Evolutionary conservation across 257 asterid species (phyloP).

Genomic region (Solanum stenotomum): DNA sequence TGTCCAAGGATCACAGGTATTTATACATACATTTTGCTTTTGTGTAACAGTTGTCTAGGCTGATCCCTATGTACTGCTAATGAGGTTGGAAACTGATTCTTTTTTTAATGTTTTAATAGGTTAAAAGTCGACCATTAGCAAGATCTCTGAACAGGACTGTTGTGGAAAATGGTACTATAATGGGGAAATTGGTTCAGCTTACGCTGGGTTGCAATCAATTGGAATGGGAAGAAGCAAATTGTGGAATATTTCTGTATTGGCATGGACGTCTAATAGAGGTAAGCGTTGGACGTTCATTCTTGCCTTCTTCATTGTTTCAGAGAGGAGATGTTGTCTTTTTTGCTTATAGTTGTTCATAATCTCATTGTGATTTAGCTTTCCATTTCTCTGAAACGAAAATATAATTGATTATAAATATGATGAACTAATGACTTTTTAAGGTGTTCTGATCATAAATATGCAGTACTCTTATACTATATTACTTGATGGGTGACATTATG

Average conservation of each 20-base stretch:
- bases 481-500: background rate
- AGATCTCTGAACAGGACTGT: constrained; percentile 54
- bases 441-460: background rate
- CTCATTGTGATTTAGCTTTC: background rate
- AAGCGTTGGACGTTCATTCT: background rate
- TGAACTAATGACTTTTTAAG: background rate
- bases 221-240: constrained; percentile 73
- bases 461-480: background rate
- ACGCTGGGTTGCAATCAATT: constrained; percentile 58
- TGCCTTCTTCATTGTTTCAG: background rate
- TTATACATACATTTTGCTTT: background rate
- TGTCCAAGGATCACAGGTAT: constrained; percentile 69
- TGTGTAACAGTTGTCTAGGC: background rate
- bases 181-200: constrained; percentile 48
- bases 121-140: constrained; percentile 57
- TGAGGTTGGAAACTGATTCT: background rate
- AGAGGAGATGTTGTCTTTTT: background rate
- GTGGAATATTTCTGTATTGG: constrained; percentile 81
- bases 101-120: constrained; percentile 23
- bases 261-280: constrained; percentile 91
- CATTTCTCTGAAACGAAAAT: background rate
- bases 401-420: background rate
- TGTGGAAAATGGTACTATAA: constrained; percentile 35
- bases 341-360: background rate
- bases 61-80: background rate